Evolutionary conservation across 176 grass and related monocot genomes (phyloP), one percentile per base, ranked within the genome.

Genomic region (Puccinellia tenuiflora): DNA sequence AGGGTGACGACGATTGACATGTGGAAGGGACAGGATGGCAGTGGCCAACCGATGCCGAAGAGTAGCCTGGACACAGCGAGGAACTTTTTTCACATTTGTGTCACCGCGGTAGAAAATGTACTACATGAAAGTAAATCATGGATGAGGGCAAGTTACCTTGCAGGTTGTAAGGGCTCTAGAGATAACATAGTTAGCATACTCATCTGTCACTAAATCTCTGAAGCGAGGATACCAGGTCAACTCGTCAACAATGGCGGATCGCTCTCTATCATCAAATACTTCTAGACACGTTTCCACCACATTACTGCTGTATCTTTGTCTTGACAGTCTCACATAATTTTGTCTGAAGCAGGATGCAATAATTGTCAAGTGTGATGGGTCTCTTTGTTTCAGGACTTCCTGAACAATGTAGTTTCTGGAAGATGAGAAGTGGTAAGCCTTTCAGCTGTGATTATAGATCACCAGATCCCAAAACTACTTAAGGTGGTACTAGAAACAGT

Each of bases 351-450:
- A 8, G 24, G 83, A 71, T 33, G 72, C 61, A 20, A 93, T 80
- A 45, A 68, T 81, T 65, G 29, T 24, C 53, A 56, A 15, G 63
- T 68, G 52, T 2, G 3, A 73, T 14, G 75, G 30, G 10, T 80
- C 20, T 43, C 66, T 39, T 20, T 38, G 45, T 40, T 42, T 77
- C 31, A 93, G 18, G 57, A 90, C 77, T 55, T 88, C 65, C 59
- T 93, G 83, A 78, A 93, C 69, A 53, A 90, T 88, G 50, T 88
- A 93, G 33, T 90, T 93, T 70, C 88, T 93, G 20, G 6, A 72
- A 46, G 34, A 51, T 29, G 9, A 68, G 11, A 79, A 73, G 81
- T 25, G 26, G 21, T 86, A 28, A 62, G 37, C 30, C 26, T 33
- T 53, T 29, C 25, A 8, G 33, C 11, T 81, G 33, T 68, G 31